Evolutionary conservation across 257 asterid genomes (phyloP), one percentile per base, ranked within the genome.

Genomic region (Linaria vulgaris): DNA sequence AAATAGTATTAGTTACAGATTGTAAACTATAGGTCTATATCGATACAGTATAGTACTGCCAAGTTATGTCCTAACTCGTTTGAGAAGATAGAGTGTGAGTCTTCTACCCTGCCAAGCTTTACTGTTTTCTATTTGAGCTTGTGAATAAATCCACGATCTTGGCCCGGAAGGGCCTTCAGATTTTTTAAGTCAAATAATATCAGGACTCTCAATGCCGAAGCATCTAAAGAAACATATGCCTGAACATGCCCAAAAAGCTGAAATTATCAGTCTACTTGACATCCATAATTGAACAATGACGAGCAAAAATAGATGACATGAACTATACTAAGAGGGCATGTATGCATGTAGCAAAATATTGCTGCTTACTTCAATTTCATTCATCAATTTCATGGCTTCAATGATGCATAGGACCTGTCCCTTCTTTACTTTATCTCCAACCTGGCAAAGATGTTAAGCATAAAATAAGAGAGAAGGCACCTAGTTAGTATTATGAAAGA

Each of bases 371-470:
- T 90, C 97, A 24, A 88, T 88, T 78, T 90, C 97, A 66, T 90
- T 90, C 97, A 90, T 88, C 91, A 90, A 78, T 74, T 90, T 90
- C 96, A 90, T 90, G 63, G 97, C 96, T 74, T 91, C 95, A 59
- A 88, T 77, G 66, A 91, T 86, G 90, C 96, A 91, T 24, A 91
- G 62, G 61, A 91, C 86, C 77, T 91, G 96, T 63, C 98, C 98
- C 85, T 91, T 91, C 82, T 81, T 74, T 30, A 91, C 94, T 75
- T 81, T 86, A 76, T 86, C 96, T 38, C 96, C 98, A 53, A 86
- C 85, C 98, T 91, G 85, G 53, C 60, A 22, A 64, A 50, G 27
- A 21, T 12, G 57, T 46, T 59, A 37, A n/a, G 60, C 62, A 57
- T 37, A 63, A 6, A 66, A 57, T 41, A 45, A 27, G 45, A 41